Percentiles rank a stretch among this genome's conserved stretches.
Evolutionary conservation across 1,139 yeast species (phyloP).

Genomic region (Chernovozyma sophiae-reginae): DNA sequence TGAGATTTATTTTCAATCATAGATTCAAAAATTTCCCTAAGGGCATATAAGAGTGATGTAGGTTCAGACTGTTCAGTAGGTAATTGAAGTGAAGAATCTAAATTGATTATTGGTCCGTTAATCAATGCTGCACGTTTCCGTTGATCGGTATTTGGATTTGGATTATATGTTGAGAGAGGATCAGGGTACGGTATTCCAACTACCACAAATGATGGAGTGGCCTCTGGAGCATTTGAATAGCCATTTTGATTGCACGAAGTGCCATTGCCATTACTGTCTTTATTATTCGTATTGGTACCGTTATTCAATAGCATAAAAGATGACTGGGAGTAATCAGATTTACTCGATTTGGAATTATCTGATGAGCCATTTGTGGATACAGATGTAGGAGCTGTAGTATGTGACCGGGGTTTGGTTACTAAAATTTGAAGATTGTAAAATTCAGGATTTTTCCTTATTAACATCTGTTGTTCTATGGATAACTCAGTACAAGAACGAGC

Average conservation of each 20-base stretch:
- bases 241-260: background rate
- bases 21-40: conserved; percentile 82
- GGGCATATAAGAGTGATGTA: conserved; percentile 61
- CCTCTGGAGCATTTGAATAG: conserved; percentile 2
- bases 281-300: conserved; percentile 12
- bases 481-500: conserved; percentile 34
- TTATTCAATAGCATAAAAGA: conserved; percentile 30
- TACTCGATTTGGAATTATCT: conserved; percentile 9
- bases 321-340: conserved; percentile 33
- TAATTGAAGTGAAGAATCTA: conserved; percentile 58
- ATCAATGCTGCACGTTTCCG: conserved; percentile 76
- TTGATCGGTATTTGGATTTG: conserved; percentile 64
- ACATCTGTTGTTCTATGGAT: conserved; percentile 32
- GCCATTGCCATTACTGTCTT: conserved; percentile 10
- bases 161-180: conserved; percentile 38
- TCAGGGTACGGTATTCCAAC: conserved; percentile 47
- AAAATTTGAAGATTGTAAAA: conserved; percentile 32
- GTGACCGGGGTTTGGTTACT: conserved; percentile 31
- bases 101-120: conserved; percentile 79
- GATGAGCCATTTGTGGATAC: conserved; percentile 5
- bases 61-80: conserved; percentile 42
- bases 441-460: conserved; percentile 27
- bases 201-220: conserved; percentile 27
- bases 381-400: conserved; percentile 9
- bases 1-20: conserved; percentile 68